These are phyloP conservation scores for Graphilbum sp. DNA, from an alignment of 2,329 filamentous ascomycete genomes.

Conservation along the genomic window DNA sequence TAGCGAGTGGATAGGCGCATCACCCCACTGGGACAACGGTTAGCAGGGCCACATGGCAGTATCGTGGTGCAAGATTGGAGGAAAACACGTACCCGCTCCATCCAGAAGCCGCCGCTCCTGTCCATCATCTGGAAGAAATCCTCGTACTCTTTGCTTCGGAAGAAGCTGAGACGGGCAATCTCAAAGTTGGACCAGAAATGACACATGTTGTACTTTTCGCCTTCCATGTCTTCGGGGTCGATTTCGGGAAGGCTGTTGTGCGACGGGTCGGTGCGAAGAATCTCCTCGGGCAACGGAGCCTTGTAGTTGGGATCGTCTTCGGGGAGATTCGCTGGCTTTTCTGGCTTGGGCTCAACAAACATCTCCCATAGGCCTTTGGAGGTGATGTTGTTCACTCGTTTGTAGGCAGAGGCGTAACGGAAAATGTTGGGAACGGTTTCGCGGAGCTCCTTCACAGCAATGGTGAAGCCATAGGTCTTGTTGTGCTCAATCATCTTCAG, in stretches of 20 bases:
- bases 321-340: constrained; percentile 36
- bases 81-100: constrained; percentile 75
- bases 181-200: constrained; percentile 99
- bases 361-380: constrained; percentile 96
- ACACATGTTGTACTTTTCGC: constrained; percentile 98
- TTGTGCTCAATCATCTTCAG: constrained; percentile 84
- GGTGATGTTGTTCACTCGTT: constrained; percentile 74
- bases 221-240: constrained; percentile 87
- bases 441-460: constrained; percentile 92
- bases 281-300: constrained; percentile 61
- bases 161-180: constrained; percentile 87
- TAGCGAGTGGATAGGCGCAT: constrained; percentile 94
- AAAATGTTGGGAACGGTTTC: constrained; percentile 98
- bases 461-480: constrained; percentile 98
- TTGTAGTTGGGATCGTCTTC: constrained; percentile 50
- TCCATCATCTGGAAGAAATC: constrained; percentile 99
- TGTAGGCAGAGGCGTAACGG: constrained; percentile 96
- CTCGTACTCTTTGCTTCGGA: constrained; percentile 91
- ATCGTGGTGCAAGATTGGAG: too few relatives aligned
- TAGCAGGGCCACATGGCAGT: too few relatives aligned
- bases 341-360: constrained; percentile 74
- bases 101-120: constrained; percentile 94
- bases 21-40: constrained; percentile 96
- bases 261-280: constrained; percentile 58
- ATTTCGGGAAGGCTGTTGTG: constrained; percentile 59